Conservation (phyloP, 805 yeast species). For the Cyberlindnera subsufficiens region DNA sequence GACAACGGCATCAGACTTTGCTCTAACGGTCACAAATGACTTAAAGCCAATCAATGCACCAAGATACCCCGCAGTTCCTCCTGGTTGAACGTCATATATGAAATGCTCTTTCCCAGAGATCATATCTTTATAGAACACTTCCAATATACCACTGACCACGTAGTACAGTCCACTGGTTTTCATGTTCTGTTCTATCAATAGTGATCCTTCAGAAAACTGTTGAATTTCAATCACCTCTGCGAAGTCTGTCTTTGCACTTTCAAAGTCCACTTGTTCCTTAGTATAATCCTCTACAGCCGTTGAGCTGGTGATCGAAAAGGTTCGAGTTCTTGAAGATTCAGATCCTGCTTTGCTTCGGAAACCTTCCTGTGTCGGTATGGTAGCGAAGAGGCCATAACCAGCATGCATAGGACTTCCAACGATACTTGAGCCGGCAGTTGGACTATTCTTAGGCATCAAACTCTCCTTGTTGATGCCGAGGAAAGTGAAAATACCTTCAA, state of each 20-base stretch:
- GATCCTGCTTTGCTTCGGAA: not conserved
- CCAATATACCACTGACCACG: slow-evolving; percentile 72
- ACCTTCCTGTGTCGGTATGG: slow-evolving; percentile 3
- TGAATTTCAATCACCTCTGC: slow-evolving; percentile 54
- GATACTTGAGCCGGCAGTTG: slow-evolving; percentile 13
- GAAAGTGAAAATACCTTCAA: slow-evolving; percentile 63
- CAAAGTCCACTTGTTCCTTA: slow-evolving; percentile 34
- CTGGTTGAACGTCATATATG: slow-evolving; percentile 58
- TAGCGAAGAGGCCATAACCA: slow-evolving; percentile 8
- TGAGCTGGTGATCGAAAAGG: slow-evolving; percentile 3
- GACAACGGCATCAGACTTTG: slow-evolving; percentile 56
- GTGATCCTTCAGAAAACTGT: slow-evolving; percentile 45
- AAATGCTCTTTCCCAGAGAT: slow-evolving; percentile 28
- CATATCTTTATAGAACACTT: slow-evolving; percentile 46
- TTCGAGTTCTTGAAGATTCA: slow-evolving; percentile 1
- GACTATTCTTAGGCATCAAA: slow-evolving; percentile 19
- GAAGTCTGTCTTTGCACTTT: slow-evolving; percentile 49
- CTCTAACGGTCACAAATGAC: slow-evolving; percentile 67
- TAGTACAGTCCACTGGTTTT: slow-evolving; percentile 72
- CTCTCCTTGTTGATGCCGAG: slow-evolving; percentile 54
- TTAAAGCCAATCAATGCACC: slow-evolving; percentile 75
- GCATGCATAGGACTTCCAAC: slow-evolving; percentile 17
- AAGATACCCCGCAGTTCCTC: slow-evolving; percentile 85
- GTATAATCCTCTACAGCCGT: slow-evolving; percentile 7
- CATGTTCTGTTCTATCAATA: slow-evolving; percentile 57